Base-by-base conservation (phyloP, 345 rosid genomes). In the Trapa incisa region DNA sequence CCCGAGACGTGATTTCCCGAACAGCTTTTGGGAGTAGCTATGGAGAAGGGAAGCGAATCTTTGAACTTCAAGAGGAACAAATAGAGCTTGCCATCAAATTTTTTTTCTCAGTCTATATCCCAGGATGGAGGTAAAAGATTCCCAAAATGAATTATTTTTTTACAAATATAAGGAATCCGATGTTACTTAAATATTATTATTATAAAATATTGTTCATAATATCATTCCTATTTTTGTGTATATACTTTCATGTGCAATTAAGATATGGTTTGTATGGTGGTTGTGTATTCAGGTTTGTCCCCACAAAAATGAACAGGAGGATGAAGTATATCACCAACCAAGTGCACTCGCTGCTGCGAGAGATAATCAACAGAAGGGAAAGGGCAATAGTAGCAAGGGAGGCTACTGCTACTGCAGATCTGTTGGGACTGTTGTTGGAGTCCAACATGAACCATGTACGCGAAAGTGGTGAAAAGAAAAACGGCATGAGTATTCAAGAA, bases 1-100 rank as follows among this genome's bases (percentile, higher is more conserved):
- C 84, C 0, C 67, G 84, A 0, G 86, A 84, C 52, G 77, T 69
- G 3, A 84, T 84, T 68, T 76, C 89, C 13, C 62, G 82, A 66
- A 73, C 81, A 4, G 82, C 86, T 32, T 81, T 84, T 56, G 87
- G 85, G 14, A 81, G 83, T 39, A 81, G 75, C 69, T 79, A 70
- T 36, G 68, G 78, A 61, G 81, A 84, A 73, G 88, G 86, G 35
- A 73, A 36, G 54, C 67, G 70, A 33, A 78, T 84, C 39, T 84
- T 78, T 60, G 74, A 78, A 10, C 80, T 80, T 39, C 72, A 75
- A 47, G 72, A 2, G 4, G 78, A 81, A 38, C 79, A 53, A 64
- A 4, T 22, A 29, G 9, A 13, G n/a, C 72, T 73, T 32, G 8
- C 41, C 0, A 8, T 47, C 3, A 66, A 69, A 48, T 67, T 2